Evolutionary conservation across 2,329 filamentous ascomycete genomes (phyloP), one percentile per base, ranked within the genome.

Genomic region (Magnaporthiopsis incrustans): DNA sequence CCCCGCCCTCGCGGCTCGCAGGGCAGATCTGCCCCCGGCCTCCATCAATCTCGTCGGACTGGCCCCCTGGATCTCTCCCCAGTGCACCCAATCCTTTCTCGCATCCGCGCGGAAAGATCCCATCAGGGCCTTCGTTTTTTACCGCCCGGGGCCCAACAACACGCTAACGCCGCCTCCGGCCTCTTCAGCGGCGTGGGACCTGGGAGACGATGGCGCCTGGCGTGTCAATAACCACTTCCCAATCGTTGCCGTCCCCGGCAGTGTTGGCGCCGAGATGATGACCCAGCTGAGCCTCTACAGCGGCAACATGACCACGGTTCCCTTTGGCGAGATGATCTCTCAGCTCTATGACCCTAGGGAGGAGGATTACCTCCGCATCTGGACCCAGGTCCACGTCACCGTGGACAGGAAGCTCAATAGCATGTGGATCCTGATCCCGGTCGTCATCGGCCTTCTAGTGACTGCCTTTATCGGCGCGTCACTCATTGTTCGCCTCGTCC

Each of bases 31-130:
- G 0, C 86, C 87, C 0, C 79, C 81, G 0, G 82, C 82, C 61
- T 86, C 89, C 68, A 92, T 91, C 73, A 86, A 89, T 64, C 80
- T 92, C 62, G 85, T 97, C 69, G 93, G 90, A 33, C 78, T 97
- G 63, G 93, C 91, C 30, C 94, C 94, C 33, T 98, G 94, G 93
- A 86, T 92, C 69, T 89, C 83, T 67, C 78, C 82, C 10, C 78
- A 85, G 32, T 99, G 94, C 73, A 89, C 91, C 15, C 76, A 82
- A 64, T 83, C 88, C 59, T 97, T 92, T 73, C 81, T 98, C 60
- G 76, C 81, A 25, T 81, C 84, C 26, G 82, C 84, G n/a, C 78
- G 80, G 38, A 70, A 75, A 64, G 85, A 88, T 68, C 82, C 85
- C 30, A 80, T 89, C 12, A 82, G 85, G 57, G 86, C 79, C 27